A percentile compares a stretch with the other conserved stretches of the same genome.
Evolutionary conservation across 345 rosid genomes (phyloP).

Genomic region (Syzygium aqueum): DNA sequence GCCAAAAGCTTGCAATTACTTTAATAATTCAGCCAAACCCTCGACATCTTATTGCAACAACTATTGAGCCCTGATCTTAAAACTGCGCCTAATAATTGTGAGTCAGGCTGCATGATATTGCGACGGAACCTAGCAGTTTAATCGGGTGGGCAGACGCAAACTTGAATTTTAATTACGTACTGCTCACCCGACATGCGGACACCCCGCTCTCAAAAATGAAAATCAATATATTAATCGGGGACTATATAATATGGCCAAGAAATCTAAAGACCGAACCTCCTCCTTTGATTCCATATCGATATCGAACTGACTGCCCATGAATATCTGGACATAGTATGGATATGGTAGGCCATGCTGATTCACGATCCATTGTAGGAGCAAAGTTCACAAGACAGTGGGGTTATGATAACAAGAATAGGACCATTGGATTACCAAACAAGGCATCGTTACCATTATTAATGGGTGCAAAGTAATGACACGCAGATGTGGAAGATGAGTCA

Average conservation of each 20-base stretch:
- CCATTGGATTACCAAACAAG: background rate
- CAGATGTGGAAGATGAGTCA: constrained; percentile 36
- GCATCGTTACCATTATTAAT: background rate
- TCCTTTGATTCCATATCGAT: background rate
- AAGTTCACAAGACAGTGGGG: background rate
- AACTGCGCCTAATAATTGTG: background rate
- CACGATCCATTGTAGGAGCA: background rate
- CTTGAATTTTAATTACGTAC: background rate
- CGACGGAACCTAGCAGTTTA: background rate
- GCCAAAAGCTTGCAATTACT: background rate
- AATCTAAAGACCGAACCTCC: background rate
- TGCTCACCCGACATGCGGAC: background rate
- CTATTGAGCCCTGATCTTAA: background rate
- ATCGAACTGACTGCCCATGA: background rate
- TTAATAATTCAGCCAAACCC: background rate
- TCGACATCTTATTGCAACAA: background rate
- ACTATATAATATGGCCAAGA: background rate
- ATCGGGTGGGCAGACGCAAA: background rate
- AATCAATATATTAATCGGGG: background rate
- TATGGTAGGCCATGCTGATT: background rate
- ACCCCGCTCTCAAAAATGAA: background rate
- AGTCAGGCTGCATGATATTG: background rate
- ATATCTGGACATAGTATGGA: background rate
- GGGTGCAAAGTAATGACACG: background rate
- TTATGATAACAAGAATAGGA: background rate